phyloP scores from a whole-genome alignment of 2,329 filamentous ascomycete species.

The Exophiala viscosa region DNA sequence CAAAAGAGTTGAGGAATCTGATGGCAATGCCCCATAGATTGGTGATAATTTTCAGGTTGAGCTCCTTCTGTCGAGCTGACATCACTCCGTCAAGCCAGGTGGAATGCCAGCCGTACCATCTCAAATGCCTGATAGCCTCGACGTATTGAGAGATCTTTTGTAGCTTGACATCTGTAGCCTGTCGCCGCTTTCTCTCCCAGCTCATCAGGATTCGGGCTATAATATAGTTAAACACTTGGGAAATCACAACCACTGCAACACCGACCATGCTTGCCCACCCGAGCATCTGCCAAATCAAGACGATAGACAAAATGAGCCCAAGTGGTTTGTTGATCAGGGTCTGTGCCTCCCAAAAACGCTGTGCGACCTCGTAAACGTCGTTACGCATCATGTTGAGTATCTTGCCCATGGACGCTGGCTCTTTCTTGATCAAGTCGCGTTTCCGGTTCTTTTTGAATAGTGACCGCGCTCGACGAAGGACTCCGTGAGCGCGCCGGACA shows the following conservation, averaged over 20 bases:
- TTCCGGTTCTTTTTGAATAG: conserved; percentile 18
- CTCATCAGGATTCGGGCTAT: conserved; percentile 64
- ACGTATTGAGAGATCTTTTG: conserved; percentile 83
- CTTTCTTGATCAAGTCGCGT: conserved; percentile 31
- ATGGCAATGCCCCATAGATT: conserved; percentile 63
- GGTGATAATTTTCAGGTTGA: conserved; percentile 62
- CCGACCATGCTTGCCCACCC: conserved; percentile 76
- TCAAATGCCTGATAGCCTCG: conserved; percentile 74
- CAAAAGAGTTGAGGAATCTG: conserved; percentile 64
- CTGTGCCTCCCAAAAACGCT: conserved; percentile 81
- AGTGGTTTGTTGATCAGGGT: conserved; percentile 72
- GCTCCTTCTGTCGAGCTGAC: conserved; percentile 63
- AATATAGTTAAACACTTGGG: conserved; percentile 65
- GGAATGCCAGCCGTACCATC: conserved; percentile 80
- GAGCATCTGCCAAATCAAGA: conserved; percentile 72
- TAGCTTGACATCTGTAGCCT: conserved; percentile 71
- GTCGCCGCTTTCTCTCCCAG: conserved; percentile 67
- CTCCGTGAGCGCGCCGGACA: neutral
- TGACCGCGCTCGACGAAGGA: conserved; percentile 4
- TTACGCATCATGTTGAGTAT: conserved; percentile 81
- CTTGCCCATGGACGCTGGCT: conserved; percentile 78
- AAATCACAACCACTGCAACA: conserved; percentile 63
- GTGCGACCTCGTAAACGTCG: conserved; percentile 77
- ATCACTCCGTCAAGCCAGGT: conserved; percentile 69
- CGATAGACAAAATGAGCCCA: conserved; percentile 68